Evolutionary conservation across 371 early-diverging fungal species (phyloP), one percentile per base, ranked within the genome.

Genomic region (Mucor plumbeus): DNA sequence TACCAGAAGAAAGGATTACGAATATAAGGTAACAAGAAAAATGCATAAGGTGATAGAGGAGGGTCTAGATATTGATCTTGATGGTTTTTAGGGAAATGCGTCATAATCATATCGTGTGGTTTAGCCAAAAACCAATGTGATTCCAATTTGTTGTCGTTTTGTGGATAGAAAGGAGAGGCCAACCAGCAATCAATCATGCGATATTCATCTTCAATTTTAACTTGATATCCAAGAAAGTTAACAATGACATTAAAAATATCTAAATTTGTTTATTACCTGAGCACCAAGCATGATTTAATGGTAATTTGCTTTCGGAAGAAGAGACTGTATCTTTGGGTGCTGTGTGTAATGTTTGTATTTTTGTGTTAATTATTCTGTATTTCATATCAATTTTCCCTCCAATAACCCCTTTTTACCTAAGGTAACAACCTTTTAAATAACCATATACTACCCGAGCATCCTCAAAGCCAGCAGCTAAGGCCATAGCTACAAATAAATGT

Each of bases 161-260:
- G 74, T 10, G 76, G 78, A 19, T 77, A 67, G 13, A 48, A 77
- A 3, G 80, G 80, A 11, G 86, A 88, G 1, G 86, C 85, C 7
- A 89, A 71, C 74, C 87, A 87, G 40, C 87, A 87, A 67, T 89
- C 89, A 31, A 89, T 78, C 57, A 89, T 79, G 6, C 87, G 76
- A 47, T 89, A 87, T 62, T 83, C 83, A 2, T 87, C 89, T 40
- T 85, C 86, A 14, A 89, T 78, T 64, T 85, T 83, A 8, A 88
- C 86, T 74, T 8, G n/a, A 21, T 21, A 10, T 26, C 5, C 21
- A 53, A 26, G 5, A 11, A 3, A 10, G 8, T 3, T 53, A 31
- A 1, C 10, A n/a, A 31, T 13, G 26, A 26, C 26, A 3, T 26
- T 26, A 26, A 26, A 1, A 26, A 26, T 26, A 3, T 3, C 1